Evolutionary conservation across 331 rosid genomes (phyloP).

Genomic region (Malus hybrid): DNA sequence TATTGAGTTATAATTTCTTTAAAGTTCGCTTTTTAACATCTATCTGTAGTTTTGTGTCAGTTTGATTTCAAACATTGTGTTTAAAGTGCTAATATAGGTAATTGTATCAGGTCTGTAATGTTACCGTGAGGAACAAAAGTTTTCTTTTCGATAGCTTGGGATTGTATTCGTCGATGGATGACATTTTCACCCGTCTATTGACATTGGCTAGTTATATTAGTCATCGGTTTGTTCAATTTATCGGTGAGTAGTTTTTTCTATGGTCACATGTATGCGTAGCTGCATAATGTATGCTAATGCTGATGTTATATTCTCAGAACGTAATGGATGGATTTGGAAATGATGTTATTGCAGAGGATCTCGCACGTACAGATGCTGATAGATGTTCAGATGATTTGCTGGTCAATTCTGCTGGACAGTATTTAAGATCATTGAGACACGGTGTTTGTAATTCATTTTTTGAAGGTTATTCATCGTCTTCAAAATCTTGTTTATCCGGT

Average conservation of each 20-base stretch:
- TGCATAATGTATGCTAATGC: background rate
- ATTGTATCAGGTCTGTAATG: constrained; percentile 33
- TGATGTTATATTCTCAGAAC: background rate
- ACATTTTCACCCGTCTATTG: constrained; percentile 37
- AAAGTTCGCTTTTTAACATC: background rate
- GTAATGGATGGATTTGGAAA: constrained; percentile 13
- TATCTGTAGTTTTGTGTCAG: background rate
- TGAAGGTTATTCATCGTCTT: constrained; percentile 24
- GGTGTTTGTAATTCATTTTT: constrained; percentile 12
- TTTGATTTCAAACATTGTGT: background rate
- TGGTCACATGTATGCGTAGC: background rate
- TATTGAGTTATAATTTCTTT: background rate
- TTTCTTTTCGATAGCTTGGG: constrained; percentile 11
- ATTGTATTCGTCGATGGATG: constrained; percentile 41
- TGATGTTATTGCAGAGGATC: constrained; percentile 57
- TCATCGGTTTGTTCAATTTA: constrained; percentile 33
- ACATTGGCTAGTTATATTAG: constrained; percentile 43
- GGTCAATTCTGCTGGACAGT: constrained; percentile 17
- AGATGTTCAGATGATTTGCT: constrained; percentile 19
- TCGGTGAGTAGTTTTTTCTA: constrained; percentile 36
- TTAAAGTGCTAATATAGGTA: constrained; percentile 15
- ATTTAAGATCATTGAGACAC: constrained; percentile 15
- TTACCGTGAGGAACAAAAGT: constrained; percentile 15
- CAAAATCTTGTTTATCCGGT: constrained; percentile 13
- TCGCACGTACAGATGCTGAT: constrained; percentile 44